Conservation (phyloP, 495 filamentous ascomycete species). For the Amorphotheca resinae region DNA sequence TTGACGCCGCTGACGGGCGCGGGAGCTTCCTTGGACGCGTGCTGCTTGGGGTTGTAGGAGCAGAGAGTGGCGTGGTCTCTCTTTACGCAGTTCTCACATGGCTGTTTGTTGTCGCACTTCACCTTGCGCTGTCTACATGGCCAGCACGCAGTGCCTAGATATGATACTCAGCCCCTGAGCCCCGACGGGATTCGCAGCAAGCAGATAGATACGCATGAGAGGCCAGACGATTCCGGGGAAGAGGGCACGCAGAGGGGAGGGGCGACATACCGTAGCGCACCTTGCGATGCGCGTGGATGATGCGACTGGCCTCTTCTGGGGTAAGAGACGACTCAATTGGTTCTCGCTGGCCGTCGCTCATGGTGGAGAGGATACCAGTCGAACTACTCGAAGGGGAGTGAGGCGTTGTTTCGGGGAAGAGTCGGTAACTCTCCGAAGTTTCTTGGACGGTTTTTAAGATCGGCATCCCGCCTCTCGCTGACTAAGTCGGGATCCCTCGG, state of each 20-base stretch:
- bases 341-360: slow-evolving; percentile 10
- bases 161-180: slow-evolving; percentile 9
- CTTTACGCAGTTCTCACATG: slow-evolving; percentile 63
- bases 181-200: too few relatives aligned
- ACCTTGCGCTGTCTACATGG: slow-evolving; percentile 63
- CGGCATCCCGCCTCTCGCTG: too few relatives aligned
- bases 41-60: slow-evolving; percentile 57
- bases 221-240: neutral
- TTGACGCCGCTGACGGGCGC: slow-evolving; percentile 23
- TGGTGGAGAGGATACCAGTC: slow-evolving; percentile 5
- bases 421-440: neutral
- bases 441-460: neutral
- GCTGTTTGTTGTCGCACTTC: slow-evolving; percentile 61
- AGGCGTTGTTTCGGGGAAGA: neutral
- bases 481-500: too few relatives aligned
- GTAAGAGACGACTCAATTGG: slow-evolving; percentile 12
- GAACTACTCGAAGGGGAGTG: neutral
- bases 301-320: slow-evolving; percentile 41
- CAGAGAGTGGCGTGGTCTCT: slow-evolving; percentile 59
- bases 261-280: slow-evolving; percentile 42
- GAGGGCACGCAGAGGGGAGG: neutral
- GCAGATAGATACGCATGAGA: neutral
- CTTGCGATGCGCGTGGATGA: slow-evolving; percentile 46
- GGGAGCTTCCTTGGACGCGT: slow-evolving; percentile 34
- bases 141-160: slow-evolving; percentile 51